These are phyloP conservation scores for Suhomyces anneliseae DNA, from an alignment of 1,139 yeast genomes.

Conservation along the genomic window DNA sequence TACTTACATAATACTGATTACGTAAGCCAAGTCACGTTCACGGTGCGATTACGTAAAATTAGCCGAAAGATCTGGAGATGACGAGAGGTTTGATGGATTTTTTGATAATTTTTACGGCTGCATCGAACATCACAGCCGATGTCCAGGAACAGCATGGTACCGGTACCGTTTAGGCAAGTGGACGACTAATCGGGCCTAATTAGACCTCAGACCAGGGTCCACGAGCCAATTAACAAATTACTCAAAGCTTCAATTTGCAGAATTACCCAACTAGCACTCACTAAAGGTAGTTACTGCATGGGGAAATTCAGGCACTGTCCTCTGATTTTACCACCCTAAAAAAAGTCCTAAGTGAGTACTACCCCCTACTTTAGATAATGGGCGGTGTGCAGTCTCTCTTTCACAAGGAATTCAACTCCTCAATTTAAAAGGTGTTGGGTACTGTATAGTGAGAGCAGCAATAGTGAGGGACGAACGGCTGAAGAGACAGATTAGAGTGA, in stretches of 20 bases:
- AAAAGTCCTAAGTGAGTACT: neutral
- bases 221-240: neutral
- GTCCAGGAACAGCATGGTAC: neutral
- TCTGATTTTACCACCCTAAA: neutral
- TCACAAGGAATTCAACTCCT: too few species aligned
- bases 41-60: too few species aligned
- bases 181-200: neutral
- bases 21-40: too few species aligned
- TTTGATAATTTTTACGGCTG: neutral
- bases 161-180: neutral
- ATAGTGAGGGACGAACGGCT: too few species aligned
- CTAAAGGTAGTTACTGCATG: neutral
- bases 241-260: neutral
- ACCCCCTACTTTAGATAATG: neutral
- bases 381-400: too few species aligned
- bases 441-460: too few species aligned
- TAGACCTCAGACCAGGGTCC: neutral
- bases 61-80: neutral
- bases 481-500: too few species aligned
- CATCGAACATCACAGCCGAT: neutral
- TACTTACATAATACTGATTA: too few species aligned
- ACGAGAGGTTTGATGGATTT: neutral
- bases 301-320: constrained; percentile 5
- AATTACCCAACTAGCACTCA: neutral
- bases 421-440: too few species aligned